Evolutionary conservation across 148 eudicot species (phyloP), one percentile per base, ranked within the genome.

Genomic region (Fagopyrum esculentum): DNA sequence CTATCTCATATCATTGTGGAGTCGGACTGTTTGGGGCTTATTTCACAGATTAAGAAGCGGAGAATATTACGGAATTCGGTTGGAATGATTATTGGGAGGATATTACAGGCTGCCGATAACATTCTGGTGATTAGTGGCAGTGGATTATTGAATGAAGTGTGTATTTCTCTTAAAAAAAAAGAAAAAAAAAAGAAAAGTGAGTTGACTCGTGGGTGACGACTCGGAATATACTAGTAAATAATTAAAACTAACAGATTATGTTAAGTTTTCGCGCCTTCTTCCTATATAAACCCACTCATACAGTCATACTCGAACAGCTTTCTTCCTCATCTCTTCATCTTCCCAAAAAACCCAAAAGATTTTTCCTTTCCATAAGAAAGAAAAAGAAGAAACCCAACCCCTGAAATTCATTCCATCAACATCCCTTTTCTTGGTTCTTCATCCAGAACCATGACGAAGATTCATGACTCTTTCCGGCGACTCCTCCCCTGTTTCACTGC

Each of bases 401-500:
- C 26, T 35, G 4, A 44, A n/a, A 43, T 45, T 5, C 49, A 48
- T 10, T n/a, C 66, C 16, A 11, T 60, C 4, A 60, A n/a, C 13
- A 60, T 0, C 6, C 61, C 6, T 9, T 71, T 71, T 71, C 50
- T 71, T 29, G 61, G 64, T 29, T 54, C 55, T 29, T 54, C 55
- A 45, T 74, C 59, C 68, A 17, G 16, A 52, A 15, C 60, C 46
- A 91, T 91, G 98, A 76, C 94, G 30, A 89, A 91, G 78, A 72
- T 83, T 26, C 72, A 83, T 54, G 80, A 91, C 77, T 80, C 91
- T 82, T 93, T 92, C 71, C 89, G 92, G 22, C 57, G 83, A 75
- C 81, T 93, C 84, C 87, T 88, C 81, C 89, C 88, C 2, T 89
- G 90, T 71, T 80, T 84, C 92, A 78, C 83, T 72, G 4, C 76